Percentiles rank a stretch among this genome's conserved stretches.
These are phyloP conservation scores for Cryptosporidium parvum DNA, from an alignment of 169 alveolate species.

Conservation along the genomic window DNA sequence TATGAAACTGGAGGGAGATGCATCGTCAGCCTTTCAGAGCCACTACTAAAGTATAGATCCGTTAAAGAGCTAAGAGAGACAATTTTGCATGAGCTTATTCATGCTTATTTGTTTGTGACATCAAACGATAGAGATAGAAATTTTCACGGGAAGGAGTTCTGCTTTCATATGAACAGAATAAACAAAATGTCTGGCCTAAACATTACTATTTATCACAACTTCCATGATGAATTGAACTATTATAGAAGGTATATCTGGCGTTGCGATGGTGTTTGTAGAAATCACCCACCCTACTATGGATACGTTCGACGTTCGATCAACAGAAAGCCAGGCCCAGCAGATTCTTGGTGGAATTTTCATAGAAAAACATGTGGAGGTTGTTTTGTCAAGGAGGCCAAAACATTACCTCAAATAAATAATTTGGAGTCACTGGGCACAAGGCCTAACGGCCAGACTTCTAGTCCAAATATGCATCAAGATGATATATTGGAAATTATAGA, in stretches of 20 bases:
- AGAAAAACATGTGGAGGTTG: constrained; percentile 55
- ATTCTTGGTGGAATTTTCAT: constrained; percentile 58
- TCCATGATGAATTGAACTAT: constrained; percentile 92
- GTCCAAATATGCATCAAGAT: neutral
- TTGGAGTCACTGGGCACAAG: too few species aligned
- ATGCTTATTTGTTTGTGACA: constrained; percentile 92
- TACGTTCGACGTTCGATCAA: constrained; percentile 90
- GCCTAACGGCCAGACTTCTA: neutral
- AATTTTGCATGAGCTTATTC: constrained; percentile 96
- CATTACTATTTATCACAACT: constrained; percentile 91
- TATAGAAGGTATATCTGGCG: constrained; percentile 93
- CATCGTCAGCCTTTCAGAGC: constrained; percentile 91
- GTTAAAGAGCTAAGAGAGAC: constrained; percentile 92
- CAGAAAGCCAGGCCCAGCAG: constrained; percentile 35
- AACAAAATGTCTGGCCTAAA: constrained; percentile 91
- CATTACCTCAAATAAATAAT: neutral
- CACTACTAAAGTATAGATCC: constrained; percentile 91
- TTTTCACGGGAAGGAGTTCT: constrained; percentile 93
- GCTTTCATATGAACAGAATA: constrained; percentile 88
- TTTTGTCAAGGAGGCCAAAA: constrained; percentile 10
- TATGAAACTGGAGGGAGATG: constrained; percentile 87
- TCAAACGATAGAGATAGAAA: constrained; percentile 81
- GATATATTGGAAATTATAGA: constrained; percentile 49
- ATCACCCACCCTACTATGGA: constrained; percentile 93
- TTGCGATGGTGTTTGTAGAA: constrained; percentile 93